A percentile compares a stretch with the other conserved stretches of the same genome.
Conservation (phyloP, 140 eudicot genomes). For the Flaveria floridana region DNA sequence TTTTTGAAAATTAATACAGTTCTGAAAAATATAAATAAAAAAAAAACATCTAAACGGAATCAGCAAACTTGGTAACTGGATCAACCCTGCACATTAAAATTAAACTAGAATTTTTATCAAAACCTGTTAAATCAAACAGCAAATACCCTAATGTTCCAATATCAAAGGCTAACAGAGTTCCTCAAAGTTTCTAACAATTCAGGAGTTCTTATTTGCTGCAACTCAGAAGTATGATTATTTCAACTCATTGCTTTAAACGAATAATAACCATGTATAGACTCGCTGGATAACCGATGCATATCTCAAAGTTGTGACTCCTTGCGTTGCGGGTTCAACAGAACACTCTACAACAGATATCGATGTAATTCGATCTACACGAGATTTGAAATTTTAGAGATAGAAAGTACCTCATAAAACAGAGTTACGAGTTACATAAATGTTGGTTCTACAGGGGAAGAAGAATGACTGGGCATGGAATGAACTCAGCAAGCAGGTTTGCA, state of each 20-base stretch:
- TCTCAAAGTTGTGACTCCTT: slow-evolving; percentile 4
- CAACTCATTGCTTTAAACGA: background rate
- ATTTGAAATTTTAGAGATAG: background rate
- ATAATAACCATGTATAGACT: too few relatives aligned
- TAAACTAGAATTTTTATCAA: too few relatives aligned
- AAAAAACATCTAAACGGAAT: too few relatives aligned
- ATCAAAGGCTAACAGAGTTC: too few relatives aligned
- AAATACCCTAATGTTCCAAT: too few relatives aligned
- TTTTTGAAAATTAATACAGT: too few relatives aligned
- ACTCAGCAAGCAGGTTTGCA: slow-evolving; percentile 92
- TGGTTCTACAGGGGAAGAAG: slow-evolving; percentile 64
- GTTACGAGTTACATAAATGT: slow-evolving; percentile 11
- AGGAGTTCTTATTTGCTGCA: too few relatives aligned
- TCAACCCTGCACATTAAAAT: too few relatives aligned
- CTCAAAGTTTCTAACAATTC: too few relatives aligned
- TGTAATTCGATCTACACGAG: background rate
- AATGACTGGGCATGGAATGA: slow-evolving; percentile 92
- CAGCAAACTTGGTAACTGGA: too few relatives aligned
- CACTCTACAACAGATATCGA: slow-evolving; percentile 28
- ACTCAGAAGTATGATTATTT: background rate
- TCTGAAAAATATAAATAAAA: too few relatives aligned
- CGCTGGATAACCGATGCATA: background rate
- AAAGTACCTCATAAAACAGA: slow-evolving; percentile 26
- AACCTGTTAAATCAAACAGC: too few relatives aligned
- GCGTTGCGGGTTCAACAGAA: slow-evolving; percentile 21